phyloP scores from a whole-genome alignment of 2,329 filamentous ascomycete genomes.

The Ceratocystis cacaofunesta region DNA sequence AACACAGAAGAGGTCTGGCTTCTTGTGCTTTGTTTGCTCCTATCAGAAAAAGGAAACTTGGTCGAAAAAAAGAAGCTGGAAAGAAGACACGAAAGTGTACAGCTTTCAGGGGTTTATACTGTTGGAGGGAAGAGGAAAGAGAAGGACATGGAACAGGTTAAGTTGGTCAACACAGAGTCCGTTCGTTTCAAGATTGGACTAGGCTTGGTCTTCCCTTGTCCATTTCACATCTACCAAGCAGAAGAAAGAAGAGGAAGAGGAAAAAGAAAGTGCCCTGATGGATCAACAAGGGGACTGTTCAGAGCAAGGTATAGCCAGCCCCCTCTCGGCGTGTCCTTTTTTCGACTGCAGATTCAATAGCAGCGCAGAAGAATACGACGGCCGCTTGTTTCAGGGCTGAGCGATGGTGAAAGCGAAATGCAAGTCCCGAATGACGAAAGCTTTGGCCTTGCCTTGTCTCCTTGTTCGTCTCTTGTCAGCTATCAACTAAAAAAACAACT shows the following conservation, averaged over 20 bases:
- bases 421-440: neutral
- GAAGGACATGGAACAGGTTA: neutral
- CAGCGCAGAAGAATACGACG: neutral
- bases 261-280: neutral
- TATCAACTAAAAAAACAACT: conserved; percentile 22
- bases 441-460: conserved; percentile 24
- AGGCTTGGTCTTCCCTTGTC: neutral
- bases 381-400: conserved; percentile 11
- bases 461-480: conserved; percentile 40
- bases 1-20: no score
- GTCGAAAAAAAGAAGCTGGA: neutral
- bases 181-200: neutral
- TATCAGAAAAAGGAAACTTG: neutral
- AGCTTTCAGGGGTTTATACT: neutral
- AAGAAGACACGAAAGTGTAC: conserved; percentile 4
- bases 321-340: neutral
- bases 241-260: neutral
- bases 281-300: neutral
- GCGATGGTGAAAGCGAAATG: neutral
- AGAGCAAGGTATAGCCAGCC: neutral
- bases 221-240: neutral
- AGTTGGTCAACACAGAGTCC: neutral
- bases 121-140: neutral
- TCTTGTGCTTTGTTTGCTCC: neutral
- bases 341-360: neutral